phyloP scores from a whole-genome alignment of 1,284 basidiomycete genomes.

The Naganishia sp. region DNA sequence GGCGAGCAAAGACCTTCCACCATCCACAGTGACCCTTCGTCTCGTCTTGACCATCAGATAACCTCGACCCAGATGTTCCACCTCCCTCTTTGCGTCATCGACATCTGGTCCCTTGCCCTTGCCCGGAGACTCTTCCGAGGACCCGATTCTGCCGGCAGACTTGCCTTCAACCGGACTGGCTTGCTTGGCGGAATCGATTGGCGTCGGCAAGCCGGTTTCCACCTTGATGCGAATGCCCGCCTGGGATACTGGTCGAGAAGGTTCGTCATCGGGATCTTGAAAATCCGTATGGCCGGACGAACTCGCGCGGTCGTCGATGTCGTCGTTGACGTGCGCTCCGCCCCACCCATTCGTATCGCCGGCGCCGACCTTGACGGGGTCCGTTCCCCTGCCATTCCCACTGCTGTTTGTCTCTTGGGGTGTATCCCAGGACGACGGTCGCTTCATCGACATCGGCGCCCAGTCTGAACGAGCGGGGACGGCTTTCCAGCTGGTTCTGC shows the following conservation, averaged over 20 bases:
- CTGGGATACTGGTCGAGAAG: conserved; percentile 10
- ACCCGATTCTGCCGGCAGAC: too few species aligned
- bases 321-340: not conserved
- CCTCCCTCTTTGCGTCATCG: not conserved
- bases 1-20: conserved; percentile 25
- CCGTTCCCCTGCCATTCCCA: too few species aligned
- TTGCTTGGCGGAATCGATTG: not conserved
- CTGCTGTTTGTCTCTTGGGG: not conserved
- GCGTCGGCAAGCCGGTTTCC: not conserved
- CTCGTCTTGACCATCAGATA: conserved; percentile 30
- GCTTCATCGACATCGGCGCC: not conserved
- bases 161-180: not conserved
- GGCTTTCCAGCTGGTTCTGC: not conserved
- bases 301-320: not conserved
- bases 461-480: not conserved
- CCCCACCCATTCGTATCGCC: not conserved
- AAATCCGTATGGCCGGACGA: not conserved
- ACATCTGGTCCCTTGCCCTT: not conserved
- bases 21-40: conserved; percentile 28
- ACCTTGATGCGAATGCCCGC: not conserved
- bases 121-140: not conserved
- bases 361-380: not conserved
- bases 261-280: not conserved
- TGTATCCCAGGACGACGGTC: conserved; percentile 8
- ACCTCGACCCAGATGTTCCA: conserved; percentile 27